These are phyloP conservation scores for Trichophaea hybrida DNA, from an alignment of 2,329 filamentous ascomycete genomes.

Conservation along the genomic window DNA sequence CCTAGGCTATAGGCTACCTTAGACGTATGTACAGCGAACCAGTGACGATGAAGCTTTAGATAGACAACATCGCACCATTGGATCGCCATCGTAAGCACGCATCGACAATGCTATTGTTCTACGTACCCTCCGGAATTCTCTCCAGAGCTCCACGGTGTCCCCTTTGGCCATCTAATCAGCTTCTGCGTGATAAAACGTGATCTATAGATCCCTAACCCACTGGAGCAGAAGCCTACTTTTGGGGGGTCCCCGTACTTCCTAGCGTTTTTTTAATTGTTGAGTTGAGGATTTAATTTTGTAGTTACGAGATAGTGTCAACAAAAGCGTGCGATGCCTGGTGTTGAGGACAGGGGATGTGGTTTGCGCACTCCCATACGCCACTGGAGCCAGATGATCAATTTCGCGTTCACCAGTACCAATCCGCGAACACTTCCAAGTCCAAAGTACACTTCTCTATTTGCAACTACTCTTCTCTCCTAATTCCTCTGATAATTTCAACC, in stretches of 20 bases:
- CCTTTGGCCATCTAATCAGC: neutral
- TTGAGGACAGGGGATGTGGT: neutral
- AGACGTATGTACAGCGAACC: neutral
- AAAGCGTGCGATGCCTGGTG: neutral
- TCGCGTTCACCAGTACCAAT: neutral
- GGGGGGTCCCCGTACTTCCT: neutral
- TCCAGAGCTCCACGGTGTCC: neutral
- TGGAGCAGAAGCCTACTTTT: neutral
- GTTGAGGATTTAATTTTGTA: neutral
- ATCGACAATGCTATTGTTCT: neutral
- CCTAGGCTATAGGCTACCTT: neutral
- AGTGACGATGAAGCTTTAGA: conserved; percentile 1
- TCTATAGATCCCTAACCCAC: neutral
- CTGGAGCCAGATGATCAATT: neutral
- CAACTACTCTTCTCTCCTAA: neutral
- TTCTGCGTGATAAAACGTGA: neutral
- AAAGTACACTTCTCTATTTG: neutral
- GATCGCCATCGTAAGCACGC: neutral
- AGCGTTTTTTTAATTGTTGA: neutral
- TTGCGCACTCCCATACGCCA: neutral
- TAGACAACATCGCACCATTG: neutral
- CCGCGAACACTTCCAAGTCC: neutral
- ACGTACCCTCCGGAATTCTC: neutral
- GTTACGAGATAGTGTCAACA: neutral
- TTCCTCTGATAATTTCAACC: neutral